Percentiles rank a stretch among this genome's conserved stretches.
Conservation (phyloP, 139 green algal species). For the Chlamydomonas sphaeroides region DNA sequence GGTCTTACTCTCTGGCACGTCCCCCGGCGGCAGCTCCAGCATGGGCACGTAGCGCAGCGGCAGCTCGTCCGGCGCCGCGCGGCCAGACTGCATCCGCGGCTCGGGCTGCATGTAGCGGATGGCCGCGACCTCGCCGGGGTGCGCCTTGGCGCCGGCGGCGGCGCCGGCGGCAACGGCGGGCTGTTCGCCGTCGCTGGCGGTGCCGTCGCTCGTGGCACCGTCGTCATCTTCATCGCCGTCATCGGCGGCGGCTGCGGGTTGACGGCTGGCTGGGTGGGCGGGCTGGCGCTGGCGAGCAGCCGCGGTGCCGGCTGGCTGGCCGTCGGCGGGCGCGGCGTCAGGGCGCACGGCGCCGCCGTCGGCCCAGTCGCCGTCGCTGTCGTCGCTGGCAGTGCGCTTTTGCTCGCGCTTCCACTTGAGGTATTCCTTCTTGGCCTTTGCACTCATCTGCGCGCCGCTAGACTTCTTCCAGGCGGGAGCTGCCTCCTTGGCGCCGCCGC, state of each 20-base stretch:
- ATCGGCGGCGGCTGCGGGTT: no score
- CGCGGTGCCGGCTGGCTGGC: background rate
- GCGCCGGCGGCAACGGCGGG: background rate
- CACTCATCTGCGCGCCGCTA: conserved; percentile 36
- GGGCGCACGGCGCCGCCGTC: background rate
- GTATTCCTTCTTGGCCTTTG: conserved; percentile 58
- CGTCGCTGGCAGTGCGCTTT: conserved; percentile 37
- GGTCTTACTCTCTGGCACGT: conserved; percentile 22
- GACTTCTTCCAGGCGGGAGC: conserved; percentile 27
- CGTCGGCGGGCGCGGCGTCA: background rate
- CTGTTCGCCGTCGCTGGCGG: background rate
- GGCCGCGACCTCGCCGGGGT: no score
- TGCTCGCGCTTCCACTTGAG: conserved; percentile 55
- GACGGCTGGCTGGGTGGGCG: background rate
- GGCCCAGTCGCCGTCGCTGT: conserved; percentile 6
- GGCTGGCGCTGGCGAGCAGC: background rate
- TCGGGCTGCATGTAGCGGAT: no score
- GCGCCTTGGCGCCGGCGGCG: no score
- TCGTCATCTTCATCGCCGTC: no score
- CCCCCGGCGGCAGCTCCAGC: conserved; percentile 26
- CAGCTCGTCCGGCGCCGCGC: background rate
- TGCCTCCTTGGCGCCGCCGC: background rate
- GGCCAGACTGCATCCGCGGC: background rate
- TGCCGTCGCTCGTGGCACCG: no score
- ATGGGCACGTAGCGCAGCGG: conserved; percentile 26